Evolutionary conservation across 306 rosid genomes (phyloP).

Genomic region (Begonia loranthoides): DNA sequence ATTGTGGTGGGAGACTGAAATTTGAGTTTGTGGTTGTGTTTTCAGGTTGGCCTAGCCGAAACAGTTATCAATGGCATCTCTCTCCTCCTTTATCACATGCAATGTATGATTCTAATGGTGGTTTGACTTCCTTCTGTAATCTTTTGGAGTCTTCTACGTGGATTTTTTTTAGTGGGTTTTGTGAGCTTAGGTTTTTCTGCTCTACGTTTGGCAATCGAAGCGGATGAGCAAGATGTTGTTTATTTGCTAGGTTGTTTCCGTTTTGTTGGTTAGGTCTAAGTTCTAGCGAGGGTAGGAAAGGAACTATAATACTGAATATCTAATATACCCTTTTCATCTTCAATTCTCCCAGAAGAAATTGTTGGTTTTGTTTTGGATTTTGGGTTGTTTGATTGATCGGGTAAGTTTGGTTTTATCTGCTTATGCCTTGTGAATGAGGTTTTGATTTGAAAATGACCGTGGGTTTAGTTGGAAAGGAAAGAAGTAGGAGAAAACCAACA

Average conservation of each 20-base stretch:
- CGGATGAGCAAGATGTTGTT: too few species aligned
- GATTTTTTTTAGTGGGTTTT: constrained; percentile 1
- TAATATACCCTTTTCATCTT: too few species aligned
- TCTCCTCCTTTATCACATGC: background rate
- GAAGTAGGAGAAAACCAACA: constrained; percentile 24
- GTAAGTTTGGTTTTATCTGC: too few species aligned
- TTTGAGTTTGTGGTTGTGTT: constrained; percentile 51
- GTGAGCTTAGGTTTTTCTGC: constrained; percentile 10
- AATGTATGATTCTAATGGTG: constrained; percentile 1
- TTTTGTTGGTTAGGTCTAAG: too few species aligned
- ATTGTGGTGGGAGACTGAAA: constrained; percentile 29
- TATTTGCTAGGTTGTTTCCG: too few species aligned
- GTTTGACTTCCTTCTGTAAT: constrained; percentile 10
- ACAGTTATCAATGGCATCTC: constrained; percentile 26
- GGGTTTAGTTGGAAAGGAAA: constrained; percentile 11
- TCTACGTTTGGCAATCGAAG: background rate
- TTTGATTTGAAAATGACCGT: too few species aligned
- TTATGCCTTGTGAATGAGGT: too few species aligned
- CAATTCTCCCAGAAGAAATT: too few species aligned
- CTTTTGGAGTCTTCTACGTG: constrained; percentile 6
- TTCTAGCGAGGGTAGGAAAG: too few species aligned
- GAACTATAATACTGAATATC: too few species aligned
- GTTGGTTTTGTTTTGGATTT: too few species aligned
- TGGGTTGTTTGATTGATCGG: too few species aligned
- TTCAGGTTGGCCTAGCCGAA: constrained; percentile 35